Evolutionary conservation across 176 grass and related monocot genomes (phyloP).

Genomic region (Hyparrhenia diplandra): DNA sequence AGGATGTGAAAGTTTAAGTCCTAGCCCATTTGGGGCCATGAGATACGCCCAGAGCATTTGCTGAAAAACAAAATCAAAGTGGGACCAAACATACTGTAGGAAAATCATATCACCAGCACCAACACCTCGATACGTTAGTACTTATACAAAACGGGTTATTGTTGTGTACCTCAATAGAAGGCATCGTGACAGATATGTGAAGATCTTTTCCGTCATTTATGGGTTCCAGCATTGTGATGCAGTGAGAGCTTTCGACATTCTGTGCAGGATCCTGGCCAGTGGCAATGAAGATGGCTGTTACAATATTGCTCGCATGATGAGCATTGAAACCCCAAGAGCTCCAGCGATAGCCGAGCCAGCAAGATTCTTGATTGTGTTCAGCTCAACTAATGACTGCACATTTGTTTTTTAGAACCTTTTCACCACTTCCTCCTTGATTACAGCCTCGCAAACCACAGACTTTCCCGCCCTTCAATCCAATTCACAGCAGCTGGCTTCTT

Average conservation of each 20-base stretch:
- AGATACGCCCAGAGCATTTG: constrained; percentile 14
- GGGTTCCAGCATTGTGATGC: constrained; percentile 96
- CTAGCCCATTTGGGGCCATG: constrained; percentile 13
- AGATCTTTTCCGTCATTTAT: constrained; percentile 83
- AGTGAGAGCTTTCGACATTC: constrained; percentile 97
- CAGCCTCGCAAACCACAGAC: constrained; percentile 88
- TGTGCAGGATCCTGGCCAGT: constrained; percentile 95
- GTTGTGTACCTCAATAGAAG: constrained; percentile 83
- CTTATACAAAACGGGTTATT: constrained; percentile 9
- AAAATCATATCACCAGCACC: not conserved
- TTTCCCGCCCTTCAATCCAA: constrained; percentile 98
- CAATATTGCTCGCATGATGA: constrained; percentile 92
- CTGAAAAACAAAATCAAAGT: constrained; percentile 25
- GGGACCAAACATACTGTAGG: not conserved
- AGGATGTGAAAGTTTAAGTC: constrained; percentile 13
- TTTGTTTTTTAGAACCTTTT: constrained; percentile 94
- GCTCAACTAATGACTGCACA: constrained; percentile 73
- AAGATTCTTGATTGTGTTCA: constrained; percentile 96
- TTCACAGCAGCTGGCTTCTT: constrained; percentile 93
- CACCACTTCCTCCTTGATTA: constrained; percentile 88
- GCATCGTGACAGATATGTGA: constrained; percentile 96
- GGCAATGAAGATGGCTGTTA: constrained; percentile 88
- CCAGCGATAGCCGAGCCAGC: constrained; percentile 89
- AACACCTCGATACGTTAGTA: not conserved
- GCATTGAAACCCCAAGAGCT: constrained; percentile 89